Conservation (phyloP, 2,329 filamentous ascomycete species). For the Xylaria sp. region DNA sequence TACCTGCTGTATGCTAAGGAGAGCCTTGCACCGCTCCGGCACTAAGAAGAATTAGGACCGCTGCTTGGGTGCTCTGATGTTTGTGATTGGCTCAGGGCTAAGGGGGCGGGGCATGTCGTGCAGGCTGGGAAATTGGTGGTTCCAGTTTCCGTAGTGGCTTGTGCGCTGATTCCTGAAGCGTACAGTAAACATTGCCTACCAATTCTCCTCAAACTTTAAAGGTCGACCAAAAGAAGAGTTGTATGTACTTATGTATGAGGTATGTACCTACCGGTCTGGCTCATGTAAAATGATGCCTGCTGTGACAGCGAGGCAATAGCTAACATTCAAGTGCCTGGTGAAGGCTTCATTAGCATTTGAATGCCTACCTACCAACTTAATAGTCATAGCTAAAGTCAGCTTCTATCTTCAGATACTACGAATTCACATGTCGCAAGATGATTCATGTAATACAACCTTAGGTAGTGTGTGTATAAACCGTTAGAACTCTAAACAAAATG, state of each 20-base stretch:
- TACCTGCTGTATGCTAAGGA: conserved; percentile 9
- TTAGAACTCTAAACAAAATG: neutral
- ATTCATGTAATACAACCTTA: neutral
- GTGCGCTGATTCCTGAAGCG: conserved; percentile 20
- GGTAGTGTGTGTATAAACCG: neutral
- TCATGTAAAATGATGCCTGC: neutral
- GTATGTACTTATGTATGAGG: too few relatives aligned
- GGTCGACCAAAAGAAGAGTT: neutral
- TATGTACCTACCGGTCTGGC: too few relatives aligned
- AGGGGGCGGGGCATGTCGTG: conserved; percentile 42
- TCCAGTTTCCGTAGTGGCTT: conserved; percentile 27
- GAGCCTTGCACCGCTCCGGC: conserved; percentile 21
- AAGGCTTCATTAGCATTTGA: too few relatives aligned
- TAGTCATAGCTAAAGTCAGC: too few relatives aligned
- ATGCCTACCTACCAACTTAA: too few relatives aligned
- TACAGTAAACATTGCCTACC: conserved; percentile 10
- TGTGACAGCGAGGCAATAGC: neutral
- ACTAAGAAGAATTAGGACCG: conserved; percentile 38
- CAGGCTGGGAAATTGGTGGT: conserved; percentile 47
- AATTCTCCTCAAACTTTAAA: too few relatives aligned
- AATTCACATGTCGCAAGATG: neutral
- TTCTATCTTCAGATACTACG: neutral
- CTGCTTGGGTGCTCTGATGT: conserved; percentile 5
- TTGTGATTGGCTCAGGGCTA: conserved; percentile 34
- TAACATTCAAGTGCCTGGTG: neutral